These are phyloP conservation scores for Tolypocladium capitatum DNA, from an alignment of 2,329 filamentous ascomycete species.

Conservation along the genomic window DNA sequence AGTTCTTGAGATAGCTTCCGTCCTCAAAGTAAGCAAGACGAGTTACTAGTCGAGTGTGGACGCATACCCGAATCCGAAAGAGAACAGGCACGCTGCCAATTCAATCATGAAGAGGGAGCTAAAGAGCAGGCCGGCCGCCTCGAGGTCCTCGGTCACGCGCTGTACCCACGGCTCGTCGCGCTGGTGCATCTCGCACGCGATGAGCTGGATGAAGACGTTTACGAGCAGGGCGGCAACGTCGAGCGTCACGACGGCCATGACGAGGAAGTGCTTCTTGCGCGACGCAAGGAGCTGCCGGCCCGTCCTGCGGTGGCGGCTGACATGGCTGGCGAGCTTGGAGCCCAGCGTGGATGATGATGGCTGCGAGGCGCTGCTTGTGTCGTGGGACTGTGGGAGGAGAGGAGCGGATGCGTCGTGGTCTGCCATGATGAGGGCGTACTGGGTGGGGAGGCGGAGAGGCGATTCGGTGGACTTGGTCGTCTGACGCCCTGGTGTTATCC, in stretches of 20 bases:
- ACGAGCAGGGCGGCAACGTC: slow-evolving; percentile 31
- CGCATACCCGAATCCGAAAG: slow-evolving; percentile 45
- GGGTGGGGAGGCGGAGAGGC: background rate
- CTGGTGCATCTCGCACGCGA: slow-evolving; percentile 32
- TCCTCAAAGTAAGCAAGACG: background rate
- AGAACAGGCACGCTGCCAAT: slow-evolving; percentile 43
- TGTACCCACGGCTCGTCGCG: slow-evolving; percentile 28
- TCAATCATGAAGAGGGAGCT: slow-evolving; percentile 54
- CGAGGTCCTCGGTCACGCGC: slow-evolving; percentile 25
- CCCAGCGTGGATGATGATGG: background rate
- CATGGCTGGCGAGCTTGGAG: background rate
- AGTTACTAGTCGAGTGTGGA: background rate
- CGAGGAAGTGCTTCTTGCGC: slow-evolving; percentile 29
- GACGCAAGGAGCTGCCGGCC: slow-evolving; percentile 17
- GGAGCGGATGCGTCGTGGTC: background rate
- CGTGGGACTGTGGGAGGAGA: background rate
- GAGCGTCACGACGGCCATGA: slow-evolving; percentile 29
- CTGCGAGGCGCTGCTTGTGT: background rate
- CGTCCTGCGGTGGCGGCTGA: slow-evolving; percentile 1
- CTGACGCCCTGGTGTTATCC: background rate
- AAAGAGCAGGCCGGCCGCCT: slow-evolving; percentile 41
- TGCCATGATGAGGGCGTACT: background rate
- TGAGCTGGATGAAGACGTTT: slow-evolving; percentile 34
- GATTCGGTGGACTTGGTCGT: background rate
- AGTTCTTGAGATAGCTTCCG: slow-evolving; percentile 40